Percentiles rank a stretch among this genome's conserved stretches.
Conservation (phyloP, 306 rosid genomes). For the Ammopiptanthus mongolicus region DNA sequence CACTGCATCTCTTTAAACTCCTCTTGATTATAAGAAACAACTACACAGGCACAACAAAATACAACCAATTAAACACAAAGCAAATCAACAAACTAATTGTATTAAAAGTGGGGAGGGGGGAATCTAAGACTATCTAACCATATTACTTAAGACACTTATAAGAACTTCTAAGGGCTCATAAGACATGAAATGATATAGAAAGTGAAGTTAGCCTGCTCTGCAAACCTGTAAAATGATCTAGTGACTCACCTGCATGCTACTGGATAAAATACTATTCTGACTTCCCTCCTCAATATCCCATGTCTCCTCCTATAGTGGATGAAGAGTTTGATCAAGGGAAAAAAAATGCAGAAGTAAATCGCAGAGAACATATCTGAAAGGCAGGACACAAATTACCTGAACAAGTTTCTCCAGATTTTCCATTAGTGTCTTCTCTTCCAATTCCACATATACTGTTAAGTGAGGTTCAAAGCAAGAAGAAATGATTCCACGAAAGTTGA, state of each 20-base stretch:
- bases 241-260: slow-evolving; percentile 90
- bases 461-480: slow-evolving; percentile 99
- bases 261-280: slow-evolving; percentile 88
- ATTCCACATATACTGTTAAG: slow-evolving; percentile 79
- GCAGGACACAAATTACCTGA: slow-evolving; percentile 59
- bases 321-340: slow-evolving; percentile 13
- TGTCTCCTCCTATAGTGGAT: slow-evolving; percentile 73
- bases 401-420: slow-evolving; percentile 93
- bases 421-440: slow-evolving; percentile 97
- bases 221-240: slow-evolving; percentile 2
- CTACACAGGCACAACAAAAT: slow-evolving; percentile 44
- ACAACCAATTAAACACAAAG: slow-evolving; percentile 13
- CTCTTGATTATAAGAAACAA: slow-evolving; percentile 97
- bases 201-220: neutral
- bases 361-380: slow-evolving; percentile 6
- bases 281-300: slow-evolving; percentile 99
- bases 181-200: slow-evolving; percentile 13
- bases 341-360: slow-evolving; percentile 9
- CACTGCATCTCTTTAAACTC: slow-evolving; percentile 95
- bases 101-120: neutral
- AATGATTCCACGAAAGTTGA: slow-evolving; percentile 96
- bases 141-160: neutral
- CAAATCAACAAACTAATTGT: neutral
- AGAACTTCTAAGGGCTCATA: neutral
- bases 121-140: slow-evolving; percentile 5